These are phyloP conservation scores for Schizochytrium sp. DNA, from an alignment of 108 stramenopile genomes.

Conservation along the genomic window DNA sequence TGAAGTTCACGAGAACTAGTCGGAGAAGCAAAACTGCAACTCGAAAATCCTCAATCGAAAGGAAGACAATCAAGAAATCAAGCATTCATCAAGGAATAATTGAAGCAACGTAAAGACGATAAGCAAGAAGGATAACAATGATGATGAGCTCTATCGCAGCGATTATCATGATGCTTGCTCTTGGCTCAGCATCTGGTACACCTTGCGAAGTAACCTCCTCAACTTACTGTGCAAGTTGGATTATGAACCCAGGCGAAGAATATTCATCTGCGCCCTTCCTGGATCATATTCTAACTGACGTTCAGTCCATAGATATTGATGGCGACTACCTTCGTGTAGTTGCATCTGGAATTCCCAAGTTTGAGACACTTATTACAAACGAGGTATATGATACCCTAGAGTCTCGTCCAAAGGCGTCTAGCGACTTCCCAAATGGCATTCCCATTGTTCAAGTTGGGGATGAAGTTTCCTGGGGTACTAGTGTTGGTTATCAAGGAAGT, in stretches of 20 bases:
- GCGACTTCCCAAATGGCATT: not conserved
- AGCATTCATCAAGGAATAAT: no score
- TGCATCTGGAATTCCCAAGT: constrained; percentile 30
- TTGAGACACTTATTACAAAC: not conserved
- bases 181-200: not conserved
- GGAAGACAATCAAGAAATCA: no score
- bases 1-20: no score
- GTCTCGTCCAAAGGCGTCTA: constrained; percentile 1
- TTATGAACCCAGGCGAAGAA: constrained; percentile 18
- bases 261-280: not conserved
- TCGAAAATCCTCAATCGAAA: not conserved
- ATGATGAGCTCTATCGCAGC: not conserved
- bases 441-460: constrained; percentile 6
- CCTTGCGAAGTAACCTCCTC: not conserved
- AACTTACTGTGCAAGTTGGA: constrained; percentile 8
- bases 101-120: not conserved
- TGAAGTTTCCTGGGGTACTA: not conserved
- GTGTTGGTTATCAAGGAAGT: not conserved
- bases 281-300: constrained; percentile 13
- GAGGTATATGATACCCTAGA: not conserved
- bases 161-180: not conserved
- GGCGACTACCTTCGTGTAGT: constrained; percentile 5
- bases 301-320: not conserved
- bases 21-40: not conserved
- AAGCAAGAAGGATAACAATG: not conserved